A percentile compares a stretch with the other conserved stretches of the same genome.
These are phyloP conservation scores for Magnusiomyces paraingens DNA, from an alignment of 1,139 yeast genomes.

Conservation along the genomic window DNA sequence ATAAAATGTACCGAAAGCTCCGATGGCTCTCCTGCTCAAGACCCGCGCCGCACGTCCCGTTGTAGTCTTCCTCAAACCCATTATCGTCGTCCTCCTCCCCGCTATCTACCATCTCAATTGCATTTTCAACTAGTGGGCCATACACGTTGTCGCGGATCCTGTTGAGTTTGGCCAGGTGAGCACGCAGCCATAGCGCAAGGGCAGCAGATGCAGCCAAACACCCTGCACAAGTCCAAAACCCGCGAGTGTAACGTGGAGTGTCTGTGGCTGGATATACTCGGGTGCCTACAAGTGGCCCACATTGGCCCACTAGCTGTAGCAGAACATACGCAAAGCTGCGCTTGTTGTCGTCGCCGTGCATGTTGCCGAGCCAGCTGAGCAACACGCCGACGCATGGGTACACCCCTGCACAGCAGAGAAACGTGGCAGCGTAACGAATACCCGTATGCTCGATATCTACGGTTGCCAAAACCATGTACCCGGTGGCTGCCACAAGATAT, in stretches of 20 bases:
- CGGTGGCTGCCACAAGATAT: slow-evolving; percentile 19
- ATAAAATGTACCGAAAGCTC: too few species aligned
- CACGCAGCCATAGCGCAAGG: slow-evolving; percentile 14
- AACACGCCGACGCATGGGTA: slow-evolving; percentile 21
- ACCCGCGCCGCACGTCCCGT: too few species aligned
- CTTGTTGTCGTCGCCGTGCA: slow-evolving; percentile 20
- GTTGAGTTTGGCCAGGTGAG: slow-evolving; percentile 13
- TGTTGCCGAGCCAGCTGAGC: slow-evolving; percentile 23
- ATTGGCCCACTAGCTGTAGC: slow-evolving; percentile 23
- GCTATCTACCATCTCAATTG: too few species aligned
- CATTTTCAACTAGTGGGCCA: slow-evolving; percentile 2
- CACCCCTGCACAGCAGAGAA: slow-evolving; percentile 20
- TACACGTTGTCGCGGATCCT: slow-evolving; percentile 15
- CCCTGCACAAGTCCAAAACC: slow-evolving; percentile 17
- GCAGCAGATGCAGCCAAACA: slow-evolving; percentile 12
- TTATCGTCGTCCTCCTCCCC: too few species aligned
- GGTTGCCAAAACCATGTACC: slow-evolving; percentile 21
- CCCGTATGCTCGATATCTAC: slow-evolving; percentile 15
- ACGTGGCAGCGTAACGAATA: slow-evolving; percentile 22
- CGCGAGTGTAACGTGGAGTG: slow-evolving; percentile 22
- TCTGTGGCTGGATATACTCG: slow-evolving; percentile 21
- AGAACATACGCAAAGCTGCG: slow-evolving; percentile 22
- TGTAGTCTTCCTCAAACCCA: too few species aligned
- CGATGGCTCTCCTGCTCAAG: too few species aligned
- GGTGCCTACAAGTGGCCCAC: slow-evolving; percentile 25